A percentile compares a stretch with the other conserved stretches of the same genome.
Evolutionary conservation across 176 grass and related monocot genomes (phyloP).

Genomic region (Puccinellia tenuiflora): DNA sequence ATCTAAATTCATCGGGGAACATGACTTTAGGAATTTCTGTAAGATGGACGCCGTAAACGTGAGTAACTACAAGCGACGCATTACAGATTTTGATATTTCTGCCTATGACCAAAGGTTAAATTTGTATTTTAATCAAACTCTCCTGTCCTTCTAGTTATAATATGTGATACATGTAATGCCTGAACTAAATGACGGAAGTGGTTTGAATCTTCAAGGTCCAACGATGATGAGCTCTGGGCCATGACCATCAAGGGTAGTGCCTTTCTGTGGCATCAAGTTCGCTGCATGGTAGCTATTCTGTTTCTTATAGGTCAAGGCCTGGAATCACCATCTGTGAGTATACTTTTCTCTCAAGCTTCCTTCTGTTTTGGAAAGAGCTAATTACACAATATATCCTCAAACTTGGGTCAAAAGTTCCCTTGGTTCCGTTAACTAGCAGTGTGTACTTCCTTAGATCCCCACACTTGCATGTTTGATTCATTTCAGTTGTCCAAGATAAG

Average conservation of each 20-base stretch:
- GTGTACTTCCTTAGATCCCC: neutral
- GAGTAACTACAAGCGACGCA: constrained; percentile 71
- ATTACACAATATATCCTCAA: constrained; percentile 2
- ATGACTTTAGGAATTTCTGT: constrained; percentile 97
- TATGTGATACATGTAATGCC: neutral
- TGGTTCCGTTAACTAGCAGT: neutral
- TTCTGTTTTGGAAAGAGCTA: neutral
- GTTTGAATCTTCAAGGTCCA: constrained; percentile 44
- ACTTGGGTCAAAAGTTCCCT: neutral
- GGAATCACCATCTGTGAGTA: constrained; percentile 82
- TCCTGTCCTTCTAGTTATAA: constrained; percentile 13
- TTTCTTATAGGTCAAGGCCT: constrained; percentile 85
- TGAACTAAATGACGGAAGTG: constrained; percentile 6
- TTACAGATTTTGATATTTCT: constrained; percentile 82
- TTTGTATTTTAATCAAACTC: constrained; percentile 16
- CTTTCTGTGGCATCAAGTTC: constrained; percentile 98
- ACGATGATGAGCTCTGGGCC: constrained; percentile 69
- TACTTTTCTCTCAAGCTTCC: constrained; percentile 2
- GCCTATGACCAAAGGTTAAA: constrained; percentile 54
- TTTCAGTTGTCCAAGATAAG: neutral
- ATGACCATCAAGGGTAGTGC: constrained; percentile 87
- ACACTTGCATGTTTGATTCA: neutral
- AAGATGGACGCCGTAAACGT: constrained; percentile 98
- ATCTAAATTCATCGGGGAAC: constrained; percentile 70
- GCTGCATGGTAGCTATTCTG: constrained; percentile 91